Conservation (phyloP, 441 rosid genomes). For the Omphalea diandra region DNA sequence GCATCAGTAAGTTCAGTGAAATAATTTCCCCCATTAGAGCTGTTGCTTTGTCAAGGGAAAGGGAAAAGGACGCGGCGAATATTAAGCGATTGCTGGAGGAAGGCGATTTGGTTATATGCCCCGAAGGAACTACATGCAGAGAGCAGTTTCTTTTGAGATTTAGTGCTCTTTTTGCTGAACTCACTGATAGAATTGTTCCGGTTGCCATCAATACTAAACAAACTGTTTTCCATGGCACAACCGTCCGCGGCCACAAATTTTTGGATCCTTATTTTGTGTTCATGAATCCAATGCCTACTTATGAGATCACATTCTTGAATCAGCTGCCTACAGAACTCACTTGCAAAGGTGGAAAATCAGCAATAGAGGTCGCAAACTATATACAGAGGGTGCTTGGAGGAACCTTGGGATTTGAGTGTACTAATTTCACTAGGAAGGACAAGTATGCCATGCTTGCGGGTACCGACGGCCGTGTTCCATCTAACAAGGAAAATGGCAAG, state of each 20-base stretch:
- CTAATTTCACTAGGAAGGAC: constrained; percentile 82
- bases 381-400: constrained; percentile 85
- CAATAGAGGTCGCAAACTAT: constrained; percentile 92
- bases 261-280: constrained; percentile 89
- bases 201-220: constrained; percentile 84
- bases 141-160: constrained; percentile 87
- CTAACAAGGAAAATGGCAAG: constrained; percentile 39
- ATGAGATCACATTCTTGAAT: constrained; percentile 85
- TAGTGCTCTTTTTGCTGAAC: constrained; percentile 95
- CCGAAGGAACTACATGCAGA: constrained; percentile 96
- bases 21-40: constrained; percentile 82
- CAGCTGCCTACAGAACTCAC: constrained; percentile 78
- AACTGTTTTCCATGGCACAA: constrained; percentile 76
- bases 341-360: constrained; percentile 70
- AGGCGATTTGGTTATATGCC: constrained; percentile 90
- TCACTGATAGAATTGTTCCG: constrained; percentile 88
- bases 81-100: constrained; percentile 75
- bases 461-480: constrained; percentile 77
- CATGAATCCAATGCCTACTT: constrained; percentile 91
- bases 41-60: constrained; percentile 84
- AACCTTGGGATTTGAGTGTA: constrained; percentile 85
- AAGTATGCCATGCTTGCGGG: constrained; percentile 89
- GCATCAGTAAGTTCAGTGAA: constrained; percentile 83
- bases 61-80: constrained; percentile 74
- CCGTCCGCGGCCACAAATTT: constrained; percentile 72